Evolutionary conservation across 2,329 filamentous ascomycete genomes (phyloP).

Genomic region (Fusarium lateritium): DNA sequence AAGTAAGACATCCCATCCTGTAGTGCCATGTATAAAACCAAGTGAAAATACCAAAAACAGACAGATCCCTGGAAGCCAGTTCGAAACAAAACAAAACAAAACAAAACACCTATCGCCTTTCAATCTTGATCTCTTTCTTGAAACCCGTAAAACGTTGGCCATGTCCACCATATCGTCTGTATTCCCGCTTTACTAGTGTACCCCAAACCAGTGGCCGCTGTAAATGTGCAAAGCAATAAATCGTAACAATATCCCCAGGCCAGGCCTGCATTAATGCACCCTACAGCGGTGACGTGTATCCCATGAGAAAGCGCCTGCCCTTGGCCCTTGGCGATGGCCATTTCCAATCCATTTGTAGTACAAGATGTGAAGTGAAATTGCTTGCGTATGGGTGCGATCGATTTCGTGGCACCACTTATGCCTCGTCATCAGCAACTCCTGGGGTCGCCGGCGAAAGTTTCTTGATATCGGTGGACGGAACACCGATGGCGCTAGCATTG

Average conservation of each 20-base stretch:
- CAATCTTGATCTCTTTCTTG: background rate
- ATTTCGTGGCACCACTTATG: slow-evolving; percentile 32
- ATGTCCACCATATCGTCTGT: slow-evolving; percentile 12
- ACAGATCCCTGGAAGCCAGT: slow-evolving; percentile 20
- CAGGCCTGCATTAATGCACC: slow-evolving; percentile 39
- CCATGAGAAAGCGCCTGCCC: slow-evolving; percentile 38
- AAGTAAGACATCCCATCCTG: slow-evolving; percentile 12
- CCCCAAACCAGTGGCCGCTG: slow-evolving; percentile 17
- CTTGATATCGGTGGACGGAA: slow-evolving; percentile 52
- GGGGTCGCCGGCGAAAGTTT: slow-evolving; percentile 29
- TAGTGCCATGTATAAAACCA: slow-evolving; percentile 9
- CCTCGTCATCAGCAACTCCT: slow-evolving; percentile 52
- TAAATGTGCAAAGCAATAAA: slow-evolving; percentile 22
- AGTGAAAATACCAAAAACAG: slow-evolving; percentile 25
- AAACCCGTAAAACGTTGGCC: slow-evolving; percentile 14
- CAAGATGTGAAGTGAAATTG: slow-evolving; percentile 16
- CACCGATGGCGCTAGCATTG: slow-evolving; percentile 68
- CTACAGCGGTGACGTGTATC: slow-evolving; percentile 40
- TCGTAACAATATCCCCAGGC: slow-evolving; percentile 23
- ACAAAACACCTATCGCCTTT: slow-evolving; percentile 32
- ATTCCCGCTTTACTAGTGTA: slow-evolving; percentile 8
- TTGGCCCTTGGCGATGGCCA: slow-evolving; percentile 29
- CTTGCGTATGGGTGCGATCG: background rate
- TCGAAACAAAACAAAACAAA: slow-evolving; percentile 31
- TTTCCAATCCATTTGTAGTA: slow-evolving; percentile 39